Percentiles rank a stretch among this genome's conserved stretches.
Evolutionary conservation across 129 eudicot species (phyloP).

Genomic region (Flaveria brownii): DNA sequence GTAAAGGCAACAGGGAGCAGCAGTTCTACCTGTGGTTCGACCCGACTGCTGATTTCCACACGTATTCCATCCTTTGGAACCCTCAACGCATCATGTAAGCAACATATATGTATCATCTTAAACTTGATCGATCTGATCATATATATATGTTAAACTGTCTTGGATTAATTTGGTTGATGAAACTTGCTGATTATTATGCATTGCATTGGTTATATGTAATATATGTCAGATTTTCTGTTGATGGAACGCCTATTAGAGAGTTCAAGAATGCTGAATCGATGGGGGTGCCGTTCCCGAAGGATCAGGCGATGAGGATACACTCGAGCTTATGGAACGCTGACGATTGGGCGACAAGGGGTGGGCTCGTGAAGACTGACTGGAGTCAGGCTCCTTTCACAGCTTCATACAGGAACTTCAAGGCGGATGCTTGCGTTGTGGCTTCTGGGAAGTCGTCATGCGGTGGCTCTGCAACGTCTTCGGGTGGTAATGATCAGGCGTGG

Average conservation of each 20-base stretch:
- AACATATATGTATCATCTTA: not conserved
- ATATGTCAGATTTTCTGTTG: slow-evolving; percentile 54
- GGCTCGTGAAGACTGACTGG: slow-evolving; percentile 69
- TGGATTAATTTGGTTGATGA: too few species aligned
- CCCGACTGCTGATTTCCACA: slow-evolving; percentile 71
- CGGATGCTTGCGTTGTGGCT: slow-evolving; percentile 53
- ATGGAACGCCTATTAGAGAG: slow-evolving; percentile 70
- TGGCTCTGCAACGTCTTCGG: not conserved
- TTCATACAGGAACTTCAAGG: slow-evolving; percentile 54
- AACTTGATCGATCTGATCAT: too few species aligned
- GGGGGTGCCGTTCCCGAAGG: slow-evolving; percentile 59
- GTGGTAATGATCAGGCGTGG: slow-evolving; percentile 38
- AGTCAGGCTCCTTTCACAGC: slow-evolving; percentile 69
- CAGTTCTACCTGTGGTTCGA: slow-evolving; percentile 68
- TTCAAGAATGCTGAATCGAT: slow-evolving; percentile 56
- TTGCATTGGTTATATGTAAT: too few species aligned
- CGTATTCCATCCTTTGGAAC: slow-evolving; percentile 69
- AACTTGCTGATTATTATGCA: not conserved
- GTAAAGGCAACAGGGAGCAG: slow-evolving; percentile 67
- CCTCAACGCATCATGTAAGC: slow-evolving; percentile 58
- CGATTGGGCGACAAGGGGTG: slow-evolving; percentile 80
- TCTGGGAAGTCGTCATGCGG: slow-evolving; percentile 50
- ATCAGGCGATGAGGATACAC: slow-evolving; percentile 63
- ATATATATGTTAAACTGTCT: too few species aligned
- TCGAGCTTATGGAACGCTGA: slow-evolving; percentile 78